Conservation (phyloP, 169 alveolate species). For the Theileria orientalis region DNA sequence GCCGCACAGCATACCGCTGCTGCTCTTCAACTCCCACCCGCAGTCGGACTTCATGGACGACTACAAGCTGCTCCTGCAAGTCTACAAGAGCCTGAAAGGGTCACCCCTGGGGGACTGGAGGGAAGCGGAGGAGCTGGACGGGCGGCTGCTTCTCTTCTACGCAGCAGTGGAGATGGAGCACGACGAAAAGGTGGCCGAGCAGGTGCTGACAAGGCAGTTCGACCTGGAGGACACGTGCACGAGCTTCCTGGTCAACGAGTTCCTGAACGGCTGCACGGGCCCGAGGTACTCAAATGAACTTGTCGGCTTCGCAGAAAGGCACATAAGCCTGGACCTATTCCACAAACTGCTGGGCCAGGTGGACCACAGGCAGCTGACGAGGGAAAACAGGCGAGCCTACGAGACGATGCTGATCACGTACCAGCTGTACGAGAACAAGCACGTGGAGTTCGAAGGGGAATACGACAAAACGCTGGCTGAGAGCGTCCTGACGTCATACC, state of each 20-base stretch:
- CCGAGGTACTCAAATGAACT: neutral
- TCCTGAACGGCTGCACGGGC: neutral
- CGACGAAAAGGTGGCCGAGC: neutral
- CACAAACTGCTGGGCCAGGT: neutral
- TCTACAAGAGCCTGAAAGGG: neutral
- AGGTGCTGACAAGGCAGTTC: neutral
- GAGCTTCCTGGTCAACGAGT: neutral
- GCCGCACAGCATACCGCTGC: neutral
- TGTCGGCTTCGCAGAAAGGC: neutral
- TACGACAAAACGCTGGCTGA: neutral
- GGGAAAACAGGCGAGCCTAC: neutral
- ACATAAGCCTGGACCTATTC: neutral
- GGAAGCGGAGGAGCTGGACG: neutral
- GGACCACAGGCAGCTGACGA: constrained; percentile 6
- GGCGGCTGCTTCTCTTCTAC: neutral
- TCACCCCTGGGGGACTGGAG: neutral
- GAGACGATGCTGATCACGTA: neutral
- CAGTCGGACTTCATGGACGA: neutral
- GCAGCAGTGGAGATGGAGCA: neutral
- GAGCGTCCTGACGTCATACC: neutral
- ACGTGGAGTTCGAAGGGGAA: neutral
- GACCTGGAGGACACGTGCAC: neutral
- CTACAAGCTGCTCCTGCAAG: neutral
- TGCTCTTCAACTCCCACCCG: neutral
- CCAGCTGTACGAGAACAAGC: neutral